Conservation (phyloP, 345 rosid genomes). For the Euphorbia lathyris region DNA sequence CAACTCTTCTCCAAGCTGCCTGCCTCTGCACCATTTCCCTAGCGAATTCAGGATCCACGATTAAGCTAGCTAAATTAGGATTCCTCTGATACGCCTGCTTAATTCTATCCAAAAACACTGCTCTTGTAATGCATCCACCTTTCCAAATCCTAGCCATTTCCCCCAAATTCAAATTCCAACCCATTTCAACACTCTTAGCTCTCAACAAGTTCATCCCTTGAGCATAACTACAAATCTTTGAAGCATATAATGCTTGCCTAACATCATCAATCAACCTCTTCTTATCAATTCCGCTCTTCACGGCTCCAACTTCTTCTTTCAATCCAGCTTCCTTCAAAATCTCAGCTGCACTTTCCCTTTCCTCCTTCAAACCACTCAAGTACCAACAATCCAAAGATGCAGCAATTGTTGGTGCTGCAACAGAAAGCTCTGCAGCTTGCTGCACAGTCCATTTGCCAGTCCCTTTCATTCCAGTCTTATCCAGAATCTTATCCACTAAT, state of each 20-base stretch:
- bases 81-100: constrained; percentile 93
- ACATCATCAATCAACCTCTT: constrained; percentile 91
- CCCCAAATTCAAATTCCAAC: constrained; percentile 83
- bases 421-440: constrained; percentile 96
- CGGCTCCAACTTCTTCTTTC: constrained; percentile 55
- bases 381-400: constrained; percentile 90
- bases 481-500: constrained; percentile 90
- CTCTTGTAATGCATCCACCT: constrained; percentile 94
- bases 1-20: constrained; percentile 97
- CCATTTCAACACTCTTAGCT: constrained; percentile 75
- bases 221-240: constrained; percentile 91
- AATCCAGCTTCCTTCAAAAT: constrained; percentile 74
- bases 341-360: constrained; percentile 62
- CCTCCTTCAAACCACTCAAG: constrained; percentile 90
- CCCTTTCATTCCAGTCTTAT: constrained; percentile 98
- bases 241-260: constrained; percentile 86
- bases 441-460: constrained; percentile 99
- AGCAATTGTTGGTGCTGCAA: constrained; percentile 94
- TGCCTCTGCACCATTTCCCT: constrained; percentile 98
- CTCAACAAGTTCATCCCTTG: constrained; percentile 95
- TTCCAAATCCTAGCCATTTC: constrained; percentile 97
- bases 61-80: constrained; percentile 76
- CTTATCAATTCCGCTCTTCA: constrained; percentile 53
- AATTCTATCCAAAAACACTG: constrained; percentile 94
- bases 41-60: constrained; percentile 95